A percentile compares a stretch with the other conserved stretches of the same genome.
These are phyloP conservation scores for Plasmodium blacklocki DNA, from an alignment of 169 alveolate species.

Conservation along the genomic window DNA sequence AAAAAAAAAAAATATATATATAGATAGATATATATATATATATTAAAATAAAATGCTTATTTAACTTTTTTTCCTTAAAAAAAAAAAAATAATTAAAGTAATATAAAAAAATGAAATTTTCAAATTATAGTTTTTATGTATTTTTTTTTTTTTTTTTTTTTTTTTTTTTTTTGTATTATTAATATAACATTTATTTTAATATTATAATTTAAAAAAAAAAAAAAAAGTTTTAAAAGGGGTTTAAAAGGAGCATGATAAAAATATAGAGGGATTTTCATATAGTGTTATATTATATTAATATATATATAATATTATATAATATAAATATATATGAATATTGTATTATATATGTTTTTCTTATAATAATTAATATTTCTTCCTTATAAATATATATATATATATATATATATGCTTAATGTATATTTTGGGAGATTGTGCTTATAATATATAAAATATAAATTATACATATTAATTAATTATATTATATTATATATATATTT, in stretches of 20 bases:
- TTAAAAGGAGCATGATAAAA: background rate
- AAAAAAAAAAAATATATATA: too few relatives aligned
- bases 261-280: background rate
- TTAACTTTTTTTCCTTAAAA: background rate
- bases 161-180: slow-evolving; percentile 15
- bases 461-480: too few relatives aligned
- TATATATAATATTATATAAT: background rate
- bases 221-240: slow-evolving; percentile 40
- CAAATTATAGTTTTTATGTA: background rate
- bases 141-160: slow-evolving; percentile 11
- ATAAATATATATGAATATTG: too few relatives aligned
- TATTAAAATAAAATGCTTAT: too few relatives aligned
- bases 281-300: background rate
- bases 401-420: background rate
- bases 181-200: too few relatives aligned
- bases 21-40: too few relatives aligned
- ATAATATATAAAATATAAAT: too few relatives aligned
- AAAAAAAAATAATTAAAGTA: background rate
- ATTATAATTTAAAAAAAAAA: slow-evolving; percentile 1
- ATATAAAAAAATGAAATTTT: background rate
- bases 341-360: too few relatives aligned
- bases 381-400: background rate
- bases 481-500: too few relatives aligned
- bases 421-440: too few relatives aligned
- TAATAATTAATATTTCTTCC: too few relatives aligned